Base-by-base conservation (phyloP, 345 rosid genomes). In the Rhodomyrtus tomentosa region DNA sequence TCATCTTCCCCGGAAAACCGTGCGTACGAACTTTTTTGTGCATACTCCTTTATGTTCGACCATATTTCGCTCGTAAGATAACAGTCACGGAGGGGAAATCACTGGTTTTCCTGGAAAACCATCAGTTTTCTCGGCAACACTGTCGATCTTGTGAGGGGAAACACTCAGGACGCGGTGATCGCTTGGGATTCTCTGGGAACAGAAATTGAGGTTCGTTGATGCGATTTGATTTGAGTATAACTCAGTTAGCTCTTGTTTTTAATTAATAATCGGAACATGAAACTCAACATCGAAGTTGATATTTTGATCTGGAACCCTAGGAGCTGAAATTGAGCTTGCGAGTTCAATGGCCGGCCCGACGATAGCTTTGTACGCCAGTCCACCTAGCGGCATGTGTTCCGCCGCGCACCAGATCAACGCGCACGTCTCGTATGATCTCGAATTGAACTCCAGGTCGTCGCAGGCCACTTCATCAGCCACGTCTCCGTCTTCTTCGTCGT, bases 331-430 rank as follows among this genome's bases (percentile, higher is more conserved):
- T 36, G 45, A 68, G 76, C 42, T 68, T 21, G 76, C 76, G 6
- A 32, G 42, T 4, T 1, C 76, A 32, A 95, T 96, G 98, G 96
- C 89, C 85, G 94, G 95, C 36, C 93, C 98, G 21, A 92, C 98
- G 20, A 95, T 96, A 56, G 96, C 96, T 50, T 86, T 96, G 22
- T 96, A 93, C 50, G 96, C 96, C 15, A 94, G 92, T 52, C 93
- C 99, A 48, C 93, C 98, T 49, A 89, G 96, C 87, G 88, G 91
- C 40, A 91, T 83, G 38, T 83, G 84, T 59, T 81, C 83, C 80
- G 58, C 98, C 40, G 89, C 96, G 40, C 94, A 91, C 86, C 96
- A 93, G 89, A 91, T 93, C 93, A 94, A 84, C 86, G 88, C 92
- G 16, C 86, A 85, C 29, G 42, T 59, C 50, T 87, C 93, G 8